These are phyloP conservation scores for Rubroshorea leprosula DNA, from an alignment of 345 rosid species.

Conservation along the genomic window DNA sequence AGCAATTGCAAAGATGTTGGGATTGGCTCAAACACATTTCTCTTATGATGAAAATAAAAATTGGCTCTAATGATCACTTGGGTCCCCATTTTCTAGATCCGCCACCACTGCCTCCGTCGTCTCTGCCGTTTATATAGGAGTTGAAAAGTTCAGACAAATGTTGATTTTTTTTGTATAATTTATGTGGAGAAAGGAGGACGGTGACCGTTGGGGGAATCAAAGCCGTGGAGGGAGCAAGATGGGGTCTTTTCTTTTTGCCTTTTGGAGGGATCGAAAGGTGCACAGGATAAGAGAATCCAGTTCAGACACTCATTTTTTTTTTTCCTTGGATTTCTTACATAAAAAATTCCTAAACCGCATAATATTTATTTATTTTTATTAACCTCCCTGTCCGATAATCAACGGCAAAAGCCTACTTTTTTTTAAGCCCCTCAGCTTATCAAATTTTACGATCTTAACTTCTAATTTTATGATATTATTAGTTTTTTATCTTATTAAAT, in stretches of 20 bases:
- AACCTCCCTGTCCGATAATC: too few species aligned
- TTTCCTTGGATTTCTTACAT: not conserved
- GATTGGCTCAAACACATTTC: not conserved
- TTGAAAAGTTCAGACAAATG: conserved; percentile 1
- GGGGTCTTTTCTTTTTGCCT: too few species aligned
- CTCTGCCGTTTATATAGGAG: not conserved
- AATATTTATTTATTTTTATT: too few species aligned
- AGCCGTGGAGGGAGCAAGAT: not conserved
- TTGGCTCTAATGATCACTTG: not conserved
- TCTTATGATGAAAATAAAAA: not conserved
- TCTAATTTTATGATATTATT: too few species aligned
- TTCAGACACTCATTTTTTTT: not conserved
- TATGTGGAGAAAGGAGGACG: not conserved
- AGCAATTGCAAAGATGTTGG: not conserved
- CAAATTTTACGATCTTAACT: too few species aligned
- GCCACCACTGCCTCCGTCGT: not conserved
- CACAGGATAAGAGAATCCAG: conserved; percentile 10
- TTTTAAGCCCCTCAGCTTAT: too few species aligned
- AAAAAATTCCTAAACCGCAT: too few species aligned
- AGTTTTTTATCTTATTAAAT: too few species aligned
- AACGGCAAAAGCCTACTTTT: too few species aligned
- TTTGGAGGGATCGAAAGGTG: conserved; percentile 21
- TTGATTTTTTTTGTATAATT: not conserved
- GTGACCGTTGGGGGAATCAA: conserved; percentile 6
- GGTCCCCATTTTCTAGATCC: not conserved